These are phyloP conservation scores for Capniomyces stellatus DNA, from an alignment of 371 early-diverging fungal species.

Conservation along the genomic window DNA sequence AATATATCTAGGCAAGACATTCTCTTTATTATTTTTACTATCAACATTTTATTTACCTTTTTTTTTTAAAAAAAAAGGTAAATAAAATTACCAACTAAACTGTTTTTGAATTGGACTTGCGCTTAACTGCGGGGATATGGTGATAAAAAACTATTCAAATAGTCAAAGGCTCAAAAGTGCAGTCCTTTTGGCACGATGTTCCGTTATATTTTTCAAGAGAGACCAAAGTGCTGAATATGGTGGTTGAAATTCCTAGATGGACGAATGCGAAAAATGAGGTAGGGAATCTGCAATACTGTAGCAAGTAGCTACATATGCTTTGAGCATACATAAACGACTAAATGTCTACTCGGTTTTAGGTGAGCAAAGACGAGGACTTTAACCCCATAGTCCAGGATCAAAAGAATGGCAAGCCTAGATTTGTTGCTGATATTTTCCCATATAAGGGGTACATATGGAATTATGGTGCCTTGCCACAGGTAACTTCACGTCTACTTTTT, in stretches of 20 bases:
- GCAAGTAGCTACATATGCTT: too few relatives aligned
- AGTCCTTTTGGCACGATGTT: constrained; percentile 98
- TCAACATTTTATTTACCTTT: background rate
- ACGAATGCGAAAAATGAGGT: constrained; percentile 98
- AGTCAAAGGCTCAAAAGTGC: background rate
- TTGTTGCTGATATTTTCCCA: constrained; percentile 94
- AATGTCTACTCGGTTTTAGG: too few relatives aligned
- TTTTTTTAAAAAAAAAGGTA: background rate
- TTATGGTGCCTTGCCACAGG: constrained; percentile 94
- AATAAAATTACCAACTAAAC: background rate
- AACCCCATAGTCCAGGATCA: constrained; percentile 98
- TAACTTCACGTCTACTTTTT: background rate
- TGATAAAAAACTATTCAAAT: background rate
- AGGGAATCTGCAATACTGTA: too few relatives aligned
- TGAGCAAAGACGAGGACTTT: constrained; percentile 44
- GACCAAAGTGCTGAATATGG: constrained; percentile 65
- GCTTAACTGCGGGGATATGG: background rate
- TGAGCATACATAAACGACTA: too few relatives aligned
- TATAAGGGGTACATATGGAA: constrained; percentile 99
- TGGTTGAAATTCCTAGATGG: constrained; percentile 98
- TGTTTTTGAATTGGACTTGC: background rate
- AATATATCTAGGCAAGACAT: background rate
- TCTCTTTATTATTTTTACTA: background rate
- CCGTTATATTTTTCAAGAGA: constrained; percentile 63
- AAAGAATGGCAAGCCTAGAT: constrained; percentile 94